phyloP scores from a whole-genome alignment of 2,329 filamentous ascomycete species.

The Phialocephala subalpina region DNA sequence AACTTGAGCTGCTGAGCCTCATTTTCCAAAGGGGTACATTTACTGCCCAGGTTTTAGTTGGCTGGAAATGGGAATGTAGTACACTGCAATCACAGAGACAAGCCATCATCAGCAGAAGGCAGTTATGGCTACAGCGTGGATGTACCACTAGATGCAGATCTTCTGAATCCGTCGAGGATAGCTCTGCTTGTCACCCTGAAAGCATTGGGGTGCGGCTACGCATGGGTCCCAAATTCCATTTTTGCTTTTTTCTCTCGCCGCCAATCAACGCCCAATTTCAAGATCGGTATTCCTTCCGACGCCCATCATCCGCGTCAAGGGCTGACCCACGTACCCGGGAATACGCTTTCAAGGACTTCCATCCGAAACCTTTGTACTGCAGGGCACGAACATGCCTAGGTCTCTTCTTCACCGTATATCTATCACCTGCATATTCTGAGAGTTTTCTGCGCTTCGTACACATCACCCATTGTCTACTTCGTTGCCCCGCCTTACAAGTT shows the following conservation, averaged over 20 bases:
- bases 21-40: background rate
- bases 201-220: background rate
- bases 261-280: background rate
- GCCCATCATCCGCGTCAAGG: too few species aligned
- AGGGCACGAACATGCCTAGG: too few species aligned
- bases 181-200: background rate
- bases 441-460: background rate
- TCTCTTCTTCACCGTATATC: background rate
- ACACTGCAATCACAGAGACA: background rate
- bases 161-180: background rate
- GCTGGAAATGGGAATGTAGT: background rate
- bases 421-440: constrained; percentile 7
- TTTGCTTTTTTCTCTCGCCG: background rate
- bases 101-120: background rate
- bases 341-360: too few species aligned
- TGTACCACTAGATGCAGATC: background rate
- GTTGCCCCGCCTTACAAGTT: background rate
- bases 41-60: background rate
- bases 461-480: background rate
- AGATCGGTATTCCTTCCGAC: too few species aligned
- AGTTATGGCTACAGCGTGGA: background rate
- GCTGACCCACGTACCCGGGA: too few species aligned
- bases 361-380: too few species aligned
- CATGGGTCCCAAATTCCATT: background rate
- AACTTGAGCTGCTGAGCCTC: background rate